These are phyloP conservation scores for Pythium insidiosum DNA, from an alignment of 352 stramenopile genomes.

Conservation along the genomic window DNA sequence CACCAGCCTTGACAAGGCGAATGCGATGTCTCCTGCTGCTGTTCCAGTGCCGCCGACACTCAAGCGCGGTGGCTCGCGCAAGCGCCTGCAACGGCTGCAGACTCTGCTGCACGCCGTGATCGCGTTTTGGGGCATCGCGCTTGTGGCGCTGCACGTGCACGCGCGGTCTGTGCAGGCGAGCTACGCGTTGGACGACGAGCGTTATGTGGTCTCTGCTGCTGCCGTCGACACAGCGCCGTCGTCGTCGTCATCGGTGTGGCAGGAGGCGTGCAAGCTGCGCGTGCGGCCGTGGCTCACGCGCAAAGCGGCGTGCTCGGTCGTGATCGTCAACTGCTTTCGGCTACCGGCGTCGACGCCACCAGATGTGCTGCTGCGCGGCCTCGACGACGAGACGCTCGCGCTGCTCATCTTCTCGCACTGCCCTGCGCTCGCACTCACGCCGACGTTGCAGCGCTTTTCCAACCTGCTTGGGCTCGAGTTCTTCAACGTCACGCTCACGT, in stretches of 20 bases:
- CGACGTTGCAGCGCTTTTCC: conserved; percentile 7
- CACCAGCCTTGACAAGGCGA: background rate
- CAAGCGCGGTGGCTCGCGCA: too few species aligned
- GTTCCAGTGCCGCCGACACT: too few species aligned
- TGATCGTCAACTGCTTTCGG: conserved; percentile 10
- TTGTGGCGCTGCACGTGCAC: background rate
- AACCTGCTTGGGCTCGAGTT: conserved; percentile 19
- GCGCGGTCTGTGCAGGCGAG: background rate
- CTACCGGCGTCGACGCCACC: background rate
- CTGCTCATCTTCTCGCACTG: conserved; percentile 18
- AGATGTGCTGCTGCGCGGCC: background rate
- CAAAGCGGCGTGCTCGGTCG: conserved; percentile 13
- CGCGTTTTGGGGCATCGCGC: background rate
- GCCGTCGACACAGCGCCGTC: too few species aligned
- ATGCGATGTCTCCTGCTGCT: too few species aligned
- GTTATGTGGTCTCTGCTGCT: too few species aligned
- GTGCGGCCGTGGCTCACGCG: conserved; percentile 6
- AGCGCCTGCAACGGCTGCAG: too few species aligned
- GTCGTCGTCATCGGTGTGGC: too few species aligned
- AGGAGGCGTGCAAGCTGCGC: background rate
- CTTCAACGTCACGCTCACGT: conserved; percentile 13
- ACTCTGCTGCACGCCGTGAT: background rate
- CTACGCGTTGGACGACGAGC: too few species aligned
- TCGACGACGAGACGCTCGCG: conserved; percentile 11
- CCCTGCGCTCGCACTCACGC: conserved; percentile 7